Base-by-base conservation (phyloP, 2,329 filamentous ascomycete species). In the Aspergillus japonicus region DNA sequence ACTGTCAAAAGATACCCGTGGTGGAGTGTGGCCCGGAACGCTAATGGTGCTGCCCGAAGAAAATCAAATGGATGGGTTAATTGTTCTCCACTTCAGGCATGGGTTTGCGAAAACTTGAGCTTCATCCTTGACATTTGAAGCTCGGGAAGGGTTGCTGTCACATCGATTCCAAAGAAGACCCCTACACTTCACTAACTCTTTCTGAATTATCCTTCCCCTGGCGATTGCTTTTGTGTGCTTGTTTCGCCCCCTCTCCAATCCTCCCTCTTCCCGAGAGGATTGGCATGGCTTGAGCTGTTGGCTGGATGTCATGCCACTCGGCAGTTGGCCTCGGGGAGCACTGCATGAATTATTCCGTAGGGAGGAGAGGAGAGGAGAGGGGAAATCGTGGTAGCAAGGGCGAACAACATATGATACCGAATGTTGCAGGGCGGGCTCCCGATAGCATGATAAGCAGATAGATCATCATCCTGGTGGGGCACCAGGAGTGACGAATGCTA, bases 371-470 rank as follows among this genome's bases (percentile, higher is more conserved):
- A 11, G 47, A 21, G 10, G 33, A 23, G 35, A 52, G n/a, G 52
- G 39, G 39, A 19, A 16, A 47, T 29, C n/a, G 3, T n/a, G 14
- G 24, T n/a, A 31, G 31, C 21, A 35, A 31, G 23, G 23, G 23
- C n/a, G 24, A 54, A 54, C 52, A 54, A 55, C 53, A 48, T 55
- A 55, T 55, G 53, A 55, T 47, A 55, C 53, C 19, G 52, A 44
- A 35, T 44, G 19, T 44, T 55, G 53, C 53, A 55, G 53, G 53
- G 52, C 35, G 53, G 53, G 26, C 44, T 48, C 42, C 19, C n/a
- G 23, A 26, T 55, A 55, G 53, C 53, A 55, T 55, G 53, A 55
- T 55, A 55, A 55, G 53, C 53, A 55, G 53, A 55, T 29, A 29
- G 26, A 29, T 29, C 26, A 29, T 48, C 53, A 55, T 48, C 53